Evolutionary conservation across 1,284 basidiomycete genomes (phyloP).

Genomic region (Microbotryum intermedium): DNA sequence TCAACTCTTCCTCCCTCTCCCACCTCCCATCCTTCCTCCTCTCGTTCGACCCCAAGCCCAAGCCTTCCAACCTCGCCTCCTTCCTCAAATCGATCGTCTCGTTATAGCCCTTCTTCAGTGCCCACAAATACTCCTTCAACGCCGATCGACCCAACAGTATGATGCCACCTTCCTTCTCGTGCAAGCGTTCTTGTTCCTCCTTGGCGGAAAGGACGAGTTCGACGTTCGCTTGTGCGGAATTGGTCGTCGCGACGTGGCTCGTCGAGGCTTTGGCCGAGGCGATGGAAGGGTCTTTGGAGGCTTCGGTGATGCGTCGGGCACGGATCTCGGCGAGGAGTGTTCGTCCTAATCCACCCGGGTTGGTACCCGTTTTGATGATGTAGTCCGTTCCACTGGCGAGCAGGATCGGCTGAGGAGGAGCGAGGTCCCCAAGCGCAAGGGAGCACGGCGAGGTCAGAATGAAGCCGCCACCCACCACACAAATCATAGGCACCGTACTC

Average conservation of each 20-base stretch:
- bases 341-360: slow-evolving; percentile 72
- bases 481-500: slow-evolving; percentile 28
- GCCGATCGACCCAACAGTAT: slow-evolving; percentile 84
- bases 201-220: slow-evolving; percentile 51
- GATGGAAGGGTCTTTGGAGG: slow-evolving; percentile 31
- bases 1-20: slow-evolving; percentile 55
- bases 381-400: slow-evolving; percentile 92
- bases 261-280: slow-evolving; percentile 1
- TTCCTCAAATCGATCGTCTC: slow-evolving; percentile 60
- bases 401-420: slow-evolving; percentile 63
- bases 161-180: slow-evolving; percentile 68
- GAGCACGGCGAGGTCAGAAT: not conserved
- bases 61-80: slow-evolving; percentile 41
- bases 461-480: not conserved
- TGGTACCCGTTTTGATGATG: slow-evolving; percentile 68
- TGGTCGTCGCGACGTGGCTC: slow-evolving; percentile 7
- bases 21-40: slow-evolving; percentile 43
- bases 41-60: slow-evolving; percentile 30
- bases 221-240: slow-evolving; percentile 44
- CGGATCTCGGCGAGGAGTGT: slow-evolving; percentile 65
- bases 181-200: slow-evolving; percentile 44
- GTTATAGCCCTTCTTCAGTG: slow-evolving; percentile 77
- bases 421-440: not conserved
- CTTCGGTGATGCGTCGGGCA: slow-evolving; percentile 48
- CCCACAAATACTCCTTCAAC: slow-evolving; percentile 89